phyloP scores from a whole-genome alignment of 2,329 filamentous ascomycete genomes.

The Xylariomycetidae sp. region DNA sequence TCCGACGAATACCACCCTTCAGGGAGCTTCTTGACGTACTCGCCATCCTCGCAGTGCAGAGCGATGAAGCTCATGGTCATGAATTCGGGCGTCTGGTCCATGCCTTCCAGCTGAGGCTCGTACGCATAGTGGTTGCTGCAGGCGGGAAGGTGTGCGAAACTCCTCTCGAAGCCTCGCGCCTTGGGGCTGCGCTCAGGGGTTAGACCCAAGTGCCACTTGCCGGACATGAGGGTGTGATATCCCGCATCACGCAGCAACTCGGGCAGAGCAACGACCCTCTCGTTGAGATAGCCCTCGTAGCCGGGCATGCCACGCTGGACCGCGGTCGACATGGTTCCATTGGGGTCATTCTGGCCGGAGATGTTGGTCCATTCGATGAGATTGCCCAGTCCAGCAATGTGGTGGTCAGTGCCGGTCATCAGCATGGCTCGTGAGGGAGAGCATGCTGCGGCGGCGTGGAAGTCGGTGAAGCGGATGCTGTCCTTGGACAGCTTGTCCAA shows the following conservation, averaged over 20 bases:
- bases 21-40: constrained; percentile 36
- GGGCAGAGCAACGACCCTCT: constrained; percentile 50
- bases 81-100: constrained; percentile 34
- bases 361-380: constrained; percentile 45
- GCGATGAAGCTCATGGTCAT: constrained; percentile 34
- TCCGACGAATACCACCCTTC: constrained; percentile 49
- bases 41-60: constrained; percentile 31
- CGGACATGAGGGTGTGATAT: constrained; percentile 55
- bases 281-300: constrained; percentile 59
- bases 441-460: constrained; percentile 59
- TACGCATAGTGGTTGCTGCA: constrained; percentile 51
- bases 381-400: constrained; percentile 53
- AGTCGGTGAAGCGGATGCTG: constrained; percentile 56
- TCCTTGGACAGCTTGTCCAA: constrained; percentile 45
- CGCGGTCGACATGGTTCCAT: constrained; percentile 23
- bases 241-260: constrained; percentile 53
- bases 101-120: constrained; percentile 34
- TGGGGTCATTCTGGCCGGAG: constrained; percentile 27
- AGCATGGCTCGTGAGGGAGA: constrained; percentile 61
- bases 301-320: constrained; percentile 52
- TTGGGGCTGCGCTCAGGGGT: constrained; percentile 50
- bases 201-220: constrained; percentile 59
- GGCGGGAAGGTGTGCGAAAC: constrained; percentile 54
- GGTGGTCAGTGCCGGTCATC: constrained; percentile 59
- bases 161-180: constrained; percentile 52